These are phyloP conservation scores for Colletotrichum sp. DNA, from an alignment of 2,329 filamentous ascomycete genomes.

Conservation along the genomic window DNA sequence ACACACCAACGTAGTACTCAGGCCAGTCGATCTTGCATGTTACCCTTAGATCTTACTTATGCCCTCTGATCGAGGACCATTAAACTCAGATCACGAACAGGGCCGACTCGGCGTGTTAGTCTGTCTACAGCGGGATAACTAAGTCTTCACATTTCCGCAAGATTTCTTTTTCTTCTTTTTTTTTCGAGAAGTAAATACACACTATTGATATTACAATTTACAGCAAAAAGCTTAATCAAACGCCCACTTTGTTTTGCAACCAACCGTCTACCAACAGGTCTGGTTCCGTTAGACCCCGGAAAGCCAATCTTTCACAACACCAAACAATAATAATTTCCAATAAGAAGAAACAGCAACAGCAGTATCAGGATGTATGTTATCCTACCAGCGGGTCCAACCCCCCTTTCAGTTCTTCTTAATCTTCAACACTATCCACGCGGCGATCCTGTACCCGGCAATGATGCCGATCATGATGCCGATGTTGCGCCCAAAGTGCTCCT, in stretches of 20 bases:
- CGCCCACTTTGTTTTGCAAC: neutral
- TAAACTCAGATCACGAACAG: neutral
- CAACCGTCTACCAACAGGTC: neutral
- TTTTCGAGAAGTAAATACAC: neutral
- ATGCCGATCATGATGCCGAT: slow-evolving; percentile 82
- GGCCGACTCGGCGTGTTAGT: neutral
- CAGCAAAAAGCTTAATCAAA: neutral
- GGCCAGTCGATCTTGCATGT: too few relatives aligned
- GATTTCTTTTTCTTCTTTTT: neutral
- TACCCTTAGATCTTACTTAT: neutral
- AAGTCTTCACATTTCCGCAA: neutral
- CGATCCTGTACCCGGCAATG: slow-evolving; percentile 72
- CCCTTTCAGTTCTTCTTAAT: slow-evolving; percentile 12
- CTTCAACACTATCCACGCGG: slow-evolving; percentile 68
- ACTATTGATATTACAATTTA: neutral
- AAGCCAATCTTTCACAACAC: neutral
- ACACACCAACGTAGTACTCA: too few relatives aligned
- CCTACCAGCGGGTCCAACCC: neutral
- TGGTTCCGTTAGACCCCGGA: neutral
- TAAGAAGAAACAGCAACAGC: neutral
- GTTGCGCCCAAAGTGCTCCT: slow-evolving; percentile 68
- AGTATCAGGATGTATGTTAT: neutral
- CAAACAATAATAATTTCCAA: neutral
- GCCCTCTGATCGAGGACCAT: neutral
- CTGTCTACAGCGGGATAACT: neutral